Percentiles rank a stretch among this genome's conserved stretches.
Conservation (phyloP, 2,329 filamentous ascomycete genomes). For the Ceratocystis cacaofunesta region DNA sequence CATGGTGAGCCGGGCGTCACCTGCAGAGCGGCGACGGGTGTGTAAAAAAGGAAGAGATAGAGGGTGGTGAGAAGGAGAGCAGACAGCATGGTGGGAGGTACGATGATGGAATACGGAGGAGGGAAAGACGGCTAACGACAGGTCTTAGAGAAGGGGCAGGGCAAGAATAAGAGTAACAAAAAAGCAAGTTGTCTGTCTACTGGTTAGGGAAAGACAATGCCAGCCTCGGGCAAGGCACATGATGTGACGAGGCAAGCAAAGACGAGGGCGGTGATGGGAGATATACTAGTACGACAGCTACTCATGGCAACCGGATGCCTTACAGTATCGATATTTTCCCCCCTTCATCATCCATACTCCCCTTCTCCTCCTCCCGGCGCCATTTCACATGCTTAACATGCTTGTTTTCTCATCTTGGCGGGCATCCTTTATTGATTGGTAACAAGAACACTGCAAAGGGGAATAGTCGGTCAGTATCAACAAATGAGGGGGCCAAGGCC, state of each 20-base stretch:
- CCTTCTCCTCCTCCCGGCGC: no score
- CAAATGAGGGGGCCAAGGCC: neutral
- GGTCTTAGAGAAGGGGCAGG: neutral
- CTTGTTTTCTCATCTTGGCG: neutral
- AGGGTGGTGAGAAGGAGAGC: neutral
- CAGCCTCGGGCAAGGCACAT: no score
- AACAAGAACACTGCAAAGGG: neutral
- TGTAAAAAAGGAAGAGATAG: neutral
- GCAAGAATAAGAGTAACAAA: no score
- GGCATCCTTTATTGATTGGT: neutral
- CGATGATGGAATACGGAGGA: neutral
- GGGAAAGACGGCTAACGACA: neutral
- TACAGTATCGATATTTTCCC: no score
- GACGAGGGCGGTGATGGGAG: no score
- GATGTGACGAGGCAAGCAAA: no score
- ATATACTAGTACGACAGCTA: no score
- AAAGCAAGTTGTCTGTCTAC: no score
- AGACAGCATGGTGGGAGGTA: neutral
- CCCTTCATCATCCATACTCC: no score
- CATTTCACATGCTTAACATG: neutral
- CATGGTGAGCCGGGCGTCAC: conserved; percentile 39
- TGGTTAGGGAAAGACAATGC: no score
- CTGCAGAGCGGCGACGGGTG: conserved; percentile 25
- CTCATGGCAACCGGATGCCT: no score
- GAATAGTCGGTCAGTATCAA: neutral